phyloP scores from a whole-genome alignment of 176 grass and related monocot species.

The Neostapfia colusana region DNA sequence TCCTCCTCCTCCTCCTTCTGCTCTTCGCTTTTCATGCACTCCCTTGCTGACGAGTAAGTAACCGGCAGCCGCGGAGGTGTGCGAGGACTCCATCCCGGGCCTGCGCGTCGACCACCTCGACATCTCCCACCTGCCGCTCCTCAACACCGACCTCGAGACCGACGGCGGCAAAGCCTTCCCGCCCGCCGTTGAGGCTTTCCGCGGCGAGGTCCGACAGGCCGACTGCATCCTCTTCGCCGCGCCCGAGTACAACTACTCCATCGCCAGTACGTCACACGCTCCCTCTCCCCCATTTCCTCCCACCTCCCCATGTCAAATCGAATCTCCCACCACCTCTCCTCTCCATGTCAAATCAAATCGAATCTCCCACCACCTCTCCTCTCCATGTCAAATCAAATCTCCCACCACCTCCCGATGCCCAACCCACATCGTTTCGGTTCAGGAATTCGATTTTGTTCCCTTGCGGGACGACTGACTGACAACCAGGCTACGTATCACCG shows the following conservation, averaged over 20 bases:
- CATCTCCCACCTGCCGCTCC: conserved; percentile 68
- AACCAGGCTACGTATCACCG: no score
- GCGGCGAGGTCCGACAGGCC: conserved; percentile 50
- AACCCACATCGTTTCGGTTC: no score
- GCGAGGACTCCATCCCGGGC: conserved; percentile 66
- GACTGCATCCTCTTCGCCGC: conserved; percentile 79
- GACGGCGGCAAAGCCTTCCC: conserved; percentile 43
- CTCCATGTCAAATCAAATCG: no score
- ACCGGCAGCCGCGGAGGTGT: conserved; percentile 55
- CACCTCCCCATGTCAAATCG: no score
- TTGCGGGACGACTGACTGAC: no score
- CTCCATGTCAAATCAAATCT: neutral
- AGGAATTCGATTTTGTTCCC: neutral
- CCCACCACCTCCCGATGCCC: no score
- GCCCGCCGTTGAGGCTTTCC: conserved; percentile 64
- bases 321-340: no score
- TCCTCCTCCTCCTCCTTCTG: no score
- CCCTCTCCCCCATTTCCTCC: neutral
- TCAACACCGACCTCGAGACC: conserved; percentile 86
- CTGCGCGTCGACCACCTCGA: conserved; percentile 62
- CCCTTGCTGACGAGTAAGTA: neutral
- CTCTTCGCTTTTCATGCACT: neutral
- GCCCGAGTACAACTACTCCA: conserved; percentile 93
- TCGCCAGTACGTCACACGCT: conserved; percentile 10
- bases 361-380: no score